Percentiles rank a stretch among this genome's conserved stretches.
Evolutionary conservation across 768 basidiomycete species (phyloP).

Genomic region (Russula dissimulans): DNA sequence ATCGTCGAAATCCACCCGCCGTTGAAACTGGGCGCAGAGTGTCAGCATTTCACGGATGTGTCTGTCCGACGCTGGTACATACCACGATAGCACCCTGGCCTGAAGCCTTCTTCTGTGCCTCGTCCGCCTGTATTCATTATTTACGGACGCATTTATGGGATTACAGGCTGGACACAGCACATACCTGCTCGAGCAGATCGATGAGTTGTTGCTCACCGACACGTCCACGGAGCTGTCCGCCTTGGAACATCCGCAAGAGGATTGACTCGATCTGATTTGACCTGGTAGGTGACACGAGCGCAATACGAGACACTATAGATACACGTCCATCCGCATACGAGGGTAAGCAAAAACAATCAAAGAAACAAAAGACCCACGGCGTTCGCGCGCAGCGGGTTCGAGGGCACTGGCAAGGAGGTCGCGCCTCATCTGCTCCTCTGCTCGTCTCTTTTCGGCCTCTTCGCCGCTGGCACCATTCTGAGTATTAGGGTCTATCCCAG

Average conservation of each 20-base stretch:
- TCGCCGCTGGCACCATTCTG: conserved; percentile 41
- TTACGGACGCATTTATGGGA: neutral
- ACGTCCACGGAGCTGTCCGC: conserved; percentile 67
- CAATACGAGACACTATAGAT: conserved; percentile 69
- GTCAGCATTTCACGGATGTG: neutral
- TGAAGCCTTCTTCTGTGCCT: conserved; percentile 33
- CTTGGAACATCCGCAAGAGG: conserved; percentile 73
- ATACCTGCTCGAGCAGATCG: conserved; percentile 78
- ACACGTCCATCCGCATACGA: neutral
- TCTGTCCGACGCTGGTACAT: conserved; percentile 7
- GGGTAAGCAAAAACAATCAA: neutral
- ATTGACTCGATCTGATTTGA: conserved; percentile 74
- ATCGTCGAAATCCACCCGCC: conserved; percentile 23
- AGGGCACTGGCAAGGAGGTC: conserved; percentile 36
- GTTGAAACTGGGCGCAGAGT: conserved; percentile 17
- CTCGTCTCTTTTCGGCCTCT: conserved; percentile 32
- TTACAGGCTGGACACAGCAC: conserved; percentile 7
- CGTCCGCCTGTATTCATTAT: conserved; percentile 29
- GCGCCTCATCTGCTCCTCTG: conserved; percentile 69
- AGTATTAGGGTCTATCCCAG: conserved; percentile 12
- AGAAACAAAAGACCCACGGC: conserved; percentile 6
- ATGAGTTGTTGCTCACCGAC: conserved; percentile 79
- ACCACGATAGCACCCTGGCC: conserved; percentile 36
- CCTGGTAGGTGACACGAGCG: conserved; percentile 75
- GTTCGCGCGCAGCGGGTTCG: conserved; percentile 19